phyloP scores from a whole-genome alignment of 331 rosid genomes.

The Telfairia occidentalis region DNA sequence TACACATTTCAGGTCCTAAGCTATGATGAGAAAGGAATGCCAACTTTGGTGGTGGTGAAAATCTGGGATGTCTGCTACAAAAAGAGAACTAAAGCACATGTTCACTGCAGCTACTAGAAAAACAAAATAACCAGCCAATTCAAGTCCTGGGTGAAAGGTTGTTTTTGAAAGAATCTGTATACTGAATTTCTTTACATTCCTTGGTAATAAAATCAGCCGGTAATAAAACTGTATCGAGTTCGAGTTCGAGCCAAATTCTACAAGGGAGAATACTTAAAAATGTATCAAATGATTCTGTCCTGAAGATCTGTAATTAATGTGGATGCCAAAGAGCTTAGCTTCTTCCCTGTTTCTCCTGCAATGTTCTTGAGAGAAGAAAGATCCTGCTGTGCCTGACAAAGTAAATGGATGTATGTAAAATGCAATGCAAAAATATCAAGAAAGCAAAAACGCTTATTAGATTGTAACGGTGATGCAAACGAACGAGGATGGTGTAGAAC shows the following conservation, averaged over 20 bases:
- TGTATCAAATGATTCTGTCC: constrained; percentile 67
- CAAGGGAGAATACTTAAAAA: background rate
- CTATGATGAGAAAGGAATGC: background rate
- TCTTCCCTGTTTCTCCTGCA: constrained; percentile 94
- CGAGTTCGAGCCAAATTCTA: constrained; percentile 3
- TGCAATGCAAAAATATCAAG: background rate
- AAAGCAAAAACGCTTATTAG: background rate
- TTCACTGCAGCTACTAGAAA: background rate
- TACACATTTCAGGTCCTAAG: constrained; percentile 2
- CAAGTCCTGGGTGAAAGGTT: background rate
- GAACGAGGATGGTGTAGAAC: constrained; percentile 17
- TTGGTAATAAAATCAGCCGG: background rate
- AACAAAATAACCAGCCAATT: background rate
- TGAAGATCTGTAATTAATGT: constrained; percentile 73
- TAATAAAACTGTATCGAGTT: background rate
- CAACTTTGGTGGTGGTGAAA: constrained; percentile 1
- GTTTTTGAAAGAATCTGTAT: constrained; percentile 3
- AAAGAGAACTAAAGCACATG: constrained; percentile 7
- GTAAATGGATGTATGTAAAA: constrained; percentile 3
- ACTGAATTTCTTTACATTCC: constrained; percentile 9
- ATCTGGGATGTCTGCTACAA: background rate
- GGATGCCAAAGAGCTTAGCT: constrained; percentile 74
- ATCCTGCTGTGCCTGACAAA: constrained; percentile 77
- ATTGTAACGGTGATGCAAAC: background rate
- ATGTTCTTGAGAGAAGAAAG: constrained; percentile 74